Base-by-base conservation (phyloP, 768 basidiomycete genomes). In the Tylopilus plumbeoviolaceoides region DNA sequence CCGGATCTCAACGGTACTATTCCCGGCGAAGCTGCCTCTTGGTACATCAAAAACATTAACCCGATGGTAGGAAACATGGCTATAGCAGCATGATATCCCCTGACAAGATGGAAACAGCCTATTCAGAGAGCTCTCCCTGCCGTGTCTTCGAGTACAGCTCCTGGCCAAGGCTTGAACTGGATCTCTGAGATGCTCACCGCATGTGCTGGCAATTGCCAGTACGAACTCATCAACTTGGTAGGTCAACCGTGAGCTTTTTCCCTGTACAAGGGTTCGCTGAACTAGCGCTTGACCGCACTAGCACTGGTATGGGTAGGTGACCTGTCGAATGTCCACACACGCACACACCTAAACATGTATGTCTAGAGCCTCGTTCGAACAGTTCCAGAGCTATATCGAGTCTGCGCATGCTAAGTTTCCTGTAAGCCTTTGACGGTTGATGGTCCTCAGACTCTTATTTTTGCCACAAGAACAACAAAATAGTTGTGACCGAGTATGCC, bases 81-180 rank as follows among this genome's bases (percentile, higher is more conserved):
- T 15, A 21, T 23, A 4, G 9, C 10, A 7, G 28, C 17, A 17
- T 8, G 36, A 36, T n/a, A 9, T 20, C 14, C 2, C 6, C 33
- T 56, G 3, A 59, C 7, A 10, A 4, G 15, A 47, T 40, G 1
- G 28, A 51, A 44, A 30, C 38, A 73, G 72, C 10, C 64, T 1
- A 70, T 73, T 38, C 70, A 70, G 64, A 73, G 72, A 48, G 72
- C 72, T 2, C 68, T 73, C 28, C 72, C 72, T 6, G 66, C 72
- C 0, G 64, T 73, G 8, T 67, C 71, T 10, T 70, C 72, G 18
- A 72, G 70, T n/a, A 48, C 53, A 11, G 25, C 49, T 7, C 20
- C 71, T 31, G 71, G 71, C 2, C 41, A 72, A 50, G 72, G 72
- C 15, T 49, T 73, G 23, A 63, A 61, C 30, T 73, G 72, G 73